A percentile compares a stretch with the other conserved stretches of the same genome.
Conservation (phyloP, 352 stramenopile genomes). For the Phytopythium aichiense region DNA sequence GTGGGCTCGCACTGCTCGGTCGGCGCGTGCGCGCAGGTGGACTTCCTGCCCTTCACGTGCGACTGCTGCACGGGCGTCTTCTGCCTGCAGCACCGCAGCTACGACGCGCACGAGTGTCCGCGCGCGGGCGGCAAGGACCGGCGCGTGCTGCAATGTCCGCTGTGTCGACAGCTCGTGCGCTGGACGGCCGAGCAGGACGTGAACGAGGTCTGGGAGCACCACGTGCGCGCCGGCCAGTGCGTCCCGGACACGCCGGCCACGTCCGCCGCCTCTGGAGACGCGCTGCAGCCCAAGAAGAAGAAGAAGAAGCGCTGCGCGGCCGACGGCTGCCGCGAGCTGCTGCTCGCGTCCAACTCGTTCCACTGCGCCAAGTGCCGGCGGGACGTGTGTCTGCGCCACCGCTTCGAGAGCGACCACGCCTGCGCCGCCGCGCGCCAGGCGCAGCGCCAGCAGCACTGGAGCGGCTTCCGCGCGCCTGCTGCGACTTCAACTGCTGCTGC, state of each 20-base stretch:
- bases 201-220: slow-evolving; percentile 66
- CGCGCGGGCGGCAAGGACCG: slow-evolving; percentile 56
- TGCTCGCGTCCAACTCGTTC: slow-evolving; percentile 71
- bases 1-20: slow-evolving; percentile 69
- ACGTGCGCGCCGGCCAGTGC: slow-evolving; percentile 58
- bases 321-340: slow-evolving; percentile 48
- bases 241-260: slow-evolving; percentile 12
- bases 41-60: slow-evolving; percentile 86
- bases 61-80: slow-evolving; percentile 80
- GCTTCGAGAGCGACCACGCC: slow-evolving; percentile 73
- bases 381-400: slow-evolving; percentile 71
- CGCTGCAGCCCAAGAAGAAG: slow-evolving; percentile 37
- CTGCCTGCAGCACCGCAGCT: slow-evolving; percentile 82
- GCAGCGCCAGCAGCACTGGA: slow-evolving; percentile 40
- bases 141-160: slow-evolving; percentile 66
- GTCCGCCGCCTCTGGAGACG: not conserved
- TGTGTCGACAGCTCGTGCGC: slow-evolving; percentile 61
- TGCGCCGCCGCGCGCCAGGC: slow-evolving; percentile 34
- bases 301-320: slow-evolving; percentile 73
- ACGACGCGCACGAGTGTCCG: slow-evolving; percentile 68
- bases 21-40: slow-evolving; percentile 61
- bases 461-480: slow-evolving; percentile 8
- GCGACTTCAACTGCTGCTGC: not conserved
- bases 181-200: slow-evolving; percentile 76
- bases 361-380: slow-evolving; percentile 62